Base-by-base conservation (phyloP, 108 stramenopile species). In the Pinguiococcus pyrenoidosus region DNA sequence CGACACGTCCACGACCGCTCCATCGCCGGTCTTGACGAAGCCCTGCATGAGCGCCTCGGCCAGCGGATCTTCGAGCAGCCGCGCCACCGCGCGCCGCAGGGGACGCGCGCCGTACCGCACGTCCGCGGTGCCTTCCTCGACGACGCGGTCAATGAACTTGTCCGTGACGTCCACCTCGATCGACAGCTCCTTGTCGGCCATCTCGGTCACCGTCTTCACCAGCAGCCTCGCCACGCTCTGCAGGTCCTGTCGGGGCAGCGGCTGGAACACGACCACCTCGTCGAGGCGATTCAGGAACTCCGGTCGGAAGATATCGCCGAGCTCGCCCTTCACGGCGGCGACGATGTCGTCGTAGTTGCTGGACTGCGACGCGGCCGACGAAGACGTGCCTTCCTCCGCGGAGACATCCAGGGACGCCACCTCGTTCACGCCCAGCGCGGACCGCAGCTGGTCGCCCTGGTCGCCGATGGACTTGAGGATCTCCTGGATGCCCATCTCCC, bases 281-380 rank as follows among this genome's bases (percentile, higher is more conserved):
- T 87, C 83, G 18, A 86, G 77, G 33, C 94, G 71, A 52, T 96
- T 96, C 60, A 96, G 69, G 62, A 96, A 90, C 56, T 96, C 94
- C 4, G 94, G 94, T 6, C 76, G 62, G 72, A 96, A 92, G 49
- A 23, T 29, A 20, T 17, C 21, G 1, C 29, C 8, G 20, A 49
- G 30, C 20, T 69, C 69, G 36, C 51, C 36, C 32, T 76, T 51
- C 18, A 92, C 78, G 14, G 56, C 63, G 24, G 22, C 39, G 81
- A 83, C 81, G 7, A 85, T 83, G 21, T 29, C 38, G 4, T 44
- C 55, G 29, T 74, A 64, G n/a, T n/a, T n/a, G n/a, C n/a, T n/a
- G n/a, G n/a, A n/a, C n/a, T n/a, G n/a, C n/a, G n/a, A n/a, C n/a
- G n/a, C n/a, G n/a, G n/a, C n/a, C n/a, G n/a, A n/a, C n/a, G n/a